phyloP scores from a whole-genome alignment of 202 grass and related monocot genomes.

The Sporobolus alterniflorus region DNA sequence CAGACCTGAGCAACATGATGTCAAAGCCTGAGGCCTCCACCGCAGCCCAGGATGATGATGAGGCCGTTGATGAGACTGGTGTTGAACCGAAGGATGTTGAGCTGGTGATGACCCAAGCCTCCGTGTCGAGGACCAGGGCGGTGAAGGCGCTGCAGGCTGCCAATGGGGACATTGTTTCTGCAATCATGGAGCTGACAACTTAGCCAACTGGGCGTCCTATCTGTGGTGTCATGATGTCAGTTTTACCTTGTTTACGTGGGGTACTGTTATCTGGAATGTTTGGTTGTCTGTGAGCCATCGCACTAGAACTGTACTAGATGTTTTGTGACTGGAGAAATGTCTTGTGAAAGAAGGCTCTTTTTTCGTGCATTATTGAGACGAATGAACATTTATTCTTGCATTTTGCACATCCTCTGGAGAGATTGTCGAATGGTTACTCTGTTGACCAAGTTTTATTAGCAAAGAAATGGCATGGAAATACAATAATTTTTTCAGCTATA shows the following conservation, averaged over 20 bases:
- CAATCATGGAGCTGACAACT: slow-evolving; percentile 77
- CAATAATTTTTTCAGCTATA: too few species aligned
- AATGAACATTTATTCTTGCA: too few species aligned
- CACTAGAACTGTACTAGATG: neutral
- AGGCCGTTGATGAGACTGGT: slow-evolving; percentile 70
- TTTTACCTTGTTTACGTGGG: neutral
- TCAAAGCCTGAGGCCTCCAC: slow-evolving; percentile 57
- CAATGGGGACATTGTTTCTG: slow-evolving; percentile 61
- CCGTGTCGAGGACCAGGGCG: slow-evolving; percentile 52
- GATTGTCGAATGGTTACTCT: too few species aligned
- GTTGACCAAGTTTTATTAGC: too few species aligned
- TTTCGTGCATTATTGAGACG: neutral
- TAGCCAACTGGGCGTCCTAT: neutral
- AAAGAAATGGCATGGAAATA: too few species aligned
- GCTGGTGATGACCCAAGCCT: slow-evolving; percentile 72
- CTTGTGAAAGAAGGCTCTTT: neutral
- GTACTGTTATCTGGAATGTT: neutral
- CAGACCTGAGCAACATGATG: slow-evolving; percentile 86
- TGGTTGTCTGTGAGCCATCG: neutral
- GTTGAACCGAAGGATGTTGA: slow-evolving; percentile 69
- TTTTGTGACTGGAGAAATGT: neutral
- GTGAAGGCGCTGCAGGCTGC: slow-evolving; percentile 53
- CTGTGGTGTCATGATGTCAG: neutral
- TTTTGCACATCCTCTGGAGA: neutral
- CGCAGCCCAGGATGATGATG: slow-evolving; percentile 61